Evolutionary conservation across 2,329 filamentous ascomycete genomes (phyloP).

Genomic region (Beauveria rudraprayagi): DNA sequence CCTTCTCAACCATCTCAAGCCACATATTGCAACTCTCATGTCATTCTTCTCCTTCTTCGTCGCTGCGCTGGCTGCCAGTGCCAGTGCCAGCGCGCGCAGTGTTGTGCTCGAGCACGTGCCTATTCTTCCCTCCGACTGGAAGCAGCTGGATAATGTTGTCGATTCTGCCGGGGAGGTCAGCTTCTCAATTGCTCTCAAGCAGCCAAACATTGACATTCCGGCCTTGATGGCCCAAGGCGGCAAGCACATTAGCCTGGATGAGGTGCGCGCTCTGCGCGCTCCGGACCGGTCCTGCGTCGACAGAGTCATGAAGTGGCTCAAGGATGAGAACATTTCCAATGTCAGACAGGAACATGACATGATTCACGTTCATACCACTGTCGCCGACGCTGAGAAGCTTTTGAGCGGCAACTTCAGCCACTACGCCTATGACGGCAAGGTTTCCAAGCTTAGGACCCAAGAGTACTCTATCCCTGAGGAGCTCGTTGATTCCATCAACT

Average conservation of each 20-base stretch:
- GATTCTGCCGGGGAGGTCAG: background rate
- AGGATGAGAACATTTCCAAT: constrained; percentile 20
- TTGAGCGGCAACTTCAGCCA: constrained; percentile 23
- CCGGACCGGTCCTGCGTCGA: constrained; percentile 10
- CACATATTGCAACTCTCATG: background rate
- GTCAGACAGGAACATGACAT: constrained; percentile 21
- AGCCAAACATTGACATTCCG: background rate
- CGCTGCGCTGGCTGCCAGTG: background rate
- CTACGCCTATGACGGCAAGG: constrained; percentile 24
- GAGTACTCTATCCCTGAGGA: constrained; percentile 27
- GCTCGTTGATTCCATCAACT: constrained; percentile 25
- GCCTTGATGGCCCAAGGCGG: background rate
- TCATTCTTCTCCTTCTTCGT: background rate
- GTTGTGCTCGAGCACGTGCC: constrained; percentile 9
- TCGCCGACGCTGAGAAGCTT: constrained; percentile 22
- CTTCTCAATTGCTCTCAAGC: constrained; percentile 8
- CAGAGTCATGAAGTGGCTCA: constrained; percentile 28
- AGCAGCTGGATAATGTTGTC: constrained; percentile 1
- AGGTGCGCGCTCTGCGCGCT: constrained; percentile 2
- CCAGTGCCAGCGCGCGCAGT: constrained; percentile 8
- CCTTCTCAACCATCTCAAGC: background rate
- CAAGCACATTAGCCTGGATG: background rate
- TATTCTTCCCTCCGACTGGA: constrained; percentile 5
- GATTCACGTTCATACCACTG: constrained; percentile 26
- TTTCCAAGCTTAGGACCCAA: constrained; percentile 25